Conservation (phyloP, 257 asterid genomes). For the Knoxia roxburghii region DNA sequence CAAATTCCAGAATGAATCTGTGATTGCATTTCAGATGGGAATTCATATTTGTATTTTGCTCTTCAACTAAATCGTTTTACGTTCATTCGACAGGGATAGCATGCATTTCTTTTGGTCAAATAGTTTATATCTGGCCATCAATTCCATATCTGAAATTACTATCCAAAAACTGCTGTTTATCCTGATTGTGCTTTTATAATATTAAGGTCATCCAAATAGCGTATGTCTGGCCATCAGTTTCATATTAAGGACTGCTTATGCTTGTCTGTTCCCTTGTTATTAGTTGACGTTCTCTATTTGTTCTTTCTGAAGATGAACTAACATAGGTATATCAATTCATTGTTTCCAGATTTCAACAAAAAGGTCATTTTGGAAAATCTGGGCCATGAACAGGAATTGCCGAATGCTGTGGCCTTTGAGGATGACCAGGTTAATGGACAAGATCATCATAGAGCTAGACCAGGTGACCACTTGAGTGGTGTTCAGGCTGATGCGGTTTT, state of each 20-base stretch:
- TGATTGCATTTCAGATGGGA: not conserved
- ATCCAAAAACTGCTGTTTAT: not conserved
- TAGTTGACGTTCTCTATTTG: no score
- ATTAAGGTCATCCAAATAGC: not conserved
- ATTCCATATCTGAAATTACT: not conserved
- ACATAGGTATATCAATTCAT: not conserved
- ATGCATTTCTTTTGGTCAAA: not conserved
- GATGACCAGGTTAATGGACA: not conserved
- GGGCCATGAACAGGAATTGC: not conserved
- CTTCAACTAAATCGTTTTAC: not conserved
- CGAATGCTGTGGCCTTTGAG: not conserved
- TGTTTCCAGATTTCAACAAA: not conserved
- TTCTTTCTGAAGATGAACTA: no score
- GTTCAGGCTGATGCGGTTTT: slow-evolving; percentile 6
- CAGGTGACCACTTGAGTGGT: slow-evolving; percentile 5
- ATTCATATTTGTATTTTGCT: not conserved
- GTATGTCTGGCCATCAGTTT: not conserved
- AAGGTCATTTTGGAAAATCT: not conserved
- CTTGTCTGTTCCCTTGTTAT: not conserved
- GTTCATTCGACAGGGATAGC: not conserved
- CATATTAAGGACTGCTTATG: not conserved
- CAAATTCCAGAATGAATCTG: not conserved
- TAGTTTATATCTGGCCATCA: not conserved
- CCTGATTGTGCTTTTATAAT: not conserved
- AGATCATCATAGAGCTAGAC: not conserved